phyloP scores from a whole-genome alignment of 2,329 filamentous ascomycete species.

The Cladosporium sp. region DNA sequence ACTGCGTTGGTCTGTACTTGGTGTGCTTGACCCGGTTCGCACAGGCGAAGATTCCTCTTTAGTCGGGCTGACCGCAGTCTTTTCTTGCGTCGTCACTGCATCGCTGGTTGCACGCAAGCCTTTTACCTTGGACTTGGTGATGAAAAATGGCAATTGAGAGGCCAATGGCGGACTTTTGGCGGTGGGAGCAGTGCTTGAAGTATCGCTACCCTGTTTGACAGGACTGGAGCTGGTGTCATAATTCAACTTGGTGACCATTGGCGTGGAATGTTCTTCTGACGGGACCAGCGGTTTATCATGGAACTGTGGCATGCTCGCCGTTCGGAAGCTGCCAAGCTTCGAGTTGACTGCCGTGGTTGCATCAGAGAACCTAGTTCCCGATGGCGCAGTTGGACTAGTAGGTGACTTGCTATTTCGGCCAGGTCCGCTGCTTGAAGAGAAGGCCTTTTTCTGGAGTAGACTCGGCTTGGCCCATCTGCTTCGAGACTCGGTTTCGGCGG shows the following conservation, averaged over 20 bases:
- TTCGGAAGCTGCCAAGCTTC: constrained; percentile 24
- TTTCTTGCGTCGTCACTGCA: constrained; percentile 52
- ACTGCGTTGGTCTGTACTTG: constrained; percentile 50
- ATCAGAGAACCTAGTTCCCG: constrained; percentile 13
- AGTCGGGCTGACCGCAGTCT: constrained; percentile 37
- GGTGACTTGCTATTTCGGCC: constrained; percentile 5
- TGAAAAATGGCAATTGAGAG: constrained; percentile 22
- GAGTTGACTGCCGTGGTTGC: constrained; percentile 21
- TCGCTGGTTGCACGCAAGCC: constrained; percentile 86
- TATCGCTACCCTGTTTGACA: constrained; percentile 39
- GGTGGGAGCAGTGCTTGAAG: constrained; percentile 33
- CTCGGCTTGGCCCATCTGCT: constrained; percentile 64
- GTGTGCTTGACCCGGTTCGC: constrained; percentile 69
- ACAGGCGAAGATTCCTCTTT: constrained; percentile 59
- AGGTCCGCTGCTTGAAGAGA: constrained; percentile 27
- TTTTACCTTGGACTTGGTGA: constrained; percentile 45
- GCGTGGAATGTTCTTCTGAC: constrained; percentile 40
- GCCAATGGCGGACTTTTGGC: constrained; percentile 29
- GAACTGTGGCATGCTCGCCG: constrained; percentile 23
- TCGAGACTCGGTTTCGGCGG: constrained; percentile 73
- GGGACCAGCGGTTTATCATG: constrained; percentile 34
- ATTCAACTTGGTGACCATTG: constrained; percentile 54
- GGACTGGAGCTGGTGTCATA: constrained; percentile 37
- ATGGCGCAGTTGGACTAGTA: constrained; percentile 17
- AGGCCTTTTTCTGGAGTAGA: constrained; percentile 63